Base-by-base conservation (phyloP, 805 yeast species). In the Clavispora santaluciae region DNA sequence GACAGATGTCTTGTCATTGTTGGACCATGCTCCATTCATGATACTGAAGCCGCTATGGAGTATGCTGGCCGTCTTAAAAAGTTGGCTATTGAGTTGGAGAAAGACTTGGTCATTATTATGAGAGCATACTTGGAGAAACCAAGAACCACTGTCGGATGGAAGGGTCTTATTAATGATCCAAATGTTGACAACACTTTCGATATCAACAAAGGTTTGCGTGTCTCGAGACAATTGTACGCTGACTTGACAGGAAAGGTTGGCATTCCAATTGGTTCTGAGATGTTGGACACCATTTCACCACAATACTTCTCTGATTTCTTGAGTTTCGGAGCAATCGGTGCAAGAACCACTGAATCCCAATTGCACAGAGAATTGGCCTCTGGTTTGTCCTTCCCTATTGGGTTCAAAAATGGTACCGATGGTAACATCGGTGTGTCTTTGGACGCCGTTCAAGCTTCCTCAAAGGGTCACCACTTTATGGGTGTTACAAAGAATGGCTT, bases 141-240 rank as follows among this genome's bases (percentile, higher is more conserved):
- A 55, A 81, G 99, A 69, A 91, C 99, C 38, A 91, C 98, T 22
- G 98, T 93, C 35, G 99, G 99, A 45, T 91, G 99, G 99, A 91
- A 91, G 70, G 99, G 99, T 53, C 75, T 91, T 51, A 93, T 91
- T 57, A 91, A 91, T 62, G 99, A 91, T 64, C 99, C 99, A 23
- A 96, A 93, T 57, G 83, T 91, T 55, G 95, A 91, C 64, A 87
- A 87, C 45, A 75, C 95, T 39, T 91, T 86, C 80, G 80, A 89
- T 55, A 91, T 91, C 63, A 91, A 91, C 74, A 90, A 91, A 68
- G 99, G 99, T 55, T 76, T 91, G 53, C 75, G 91, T 59, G 82
- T 89, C 45, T 76, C 97, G 5, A 79, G 99, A 65, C 83, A 86
- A 51, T 77, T 91, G 72, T 91, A 87, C 66, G 81, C 81, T 30